Percentiles rank a stretch among this genome's conserved stretches.
Conservation (phyloP, 495 filamentous ascomycete species). For the Trichoderma reesei region DNA sequence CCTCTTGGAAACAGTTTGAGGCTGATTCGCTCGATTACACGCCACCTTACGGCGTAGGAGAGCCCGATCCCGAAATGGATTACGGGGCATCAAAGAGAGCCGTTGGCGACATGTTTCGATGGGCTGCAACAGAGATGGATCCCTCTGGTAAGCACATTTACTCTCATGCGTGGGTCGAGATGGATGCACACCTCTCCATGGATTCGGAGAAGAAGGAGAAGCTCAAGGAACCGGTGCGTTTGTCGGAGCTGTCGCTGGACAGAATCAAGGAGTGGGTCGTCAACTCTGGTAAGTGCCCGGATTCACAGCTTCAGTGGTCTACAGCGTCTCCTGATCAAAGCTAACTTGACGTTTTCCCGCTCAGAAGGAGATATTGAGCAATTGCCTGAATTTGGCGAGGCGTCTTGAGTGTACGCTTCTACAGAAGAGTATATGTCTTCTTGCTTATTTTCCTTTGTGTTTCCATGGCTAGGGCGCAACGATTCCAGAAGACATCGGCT, state of each 20-base stretch:
- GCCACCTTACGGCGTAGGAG: not conserved
- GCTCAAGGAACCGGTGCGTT: not conserved
- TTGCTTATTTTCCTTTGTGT: too few relatives aligned
- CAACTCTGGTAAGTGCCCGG: not conserved
- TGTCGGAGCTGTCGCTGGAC: not conserved
- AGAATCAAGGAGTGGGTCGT: not conserved
- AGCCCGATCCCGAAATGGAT: not conserved
- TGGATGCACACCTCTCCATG: not conserved
- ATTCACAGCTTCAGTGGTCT: not conserved
- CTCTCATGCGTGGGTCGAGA: not conserved
- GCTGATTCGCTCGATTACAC: not conserved
- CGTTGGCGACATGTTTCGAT: not conserved
- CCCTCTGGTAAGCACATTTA: not conserved
- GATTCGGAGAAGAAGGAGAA: not conserved
- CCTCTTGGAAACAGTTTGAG: not conserved
- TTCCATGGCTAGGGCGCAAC: too few relatives aligned
- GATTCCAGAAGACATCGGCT: too few relatives aligned
- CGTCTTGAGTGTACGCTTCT: too few relatives aligned
- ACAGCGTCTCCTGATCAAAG: not conserved
- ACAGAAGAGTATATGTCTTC: not conserved
- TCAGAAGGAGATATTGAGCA: not conserved
- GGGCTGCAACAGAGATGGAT: slow-evolving; percentile 2
- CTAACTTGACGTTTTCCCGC: not conserved
- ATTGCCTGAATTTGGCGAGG: not conserved
- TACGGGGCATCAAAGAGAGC: not conserved